Percentiles rank a stretch among this genome's conserved stretches.
phyloP scores from a whole-genome alignment of 805 yeast genomes.

The Candida loeiensis region DNA sequence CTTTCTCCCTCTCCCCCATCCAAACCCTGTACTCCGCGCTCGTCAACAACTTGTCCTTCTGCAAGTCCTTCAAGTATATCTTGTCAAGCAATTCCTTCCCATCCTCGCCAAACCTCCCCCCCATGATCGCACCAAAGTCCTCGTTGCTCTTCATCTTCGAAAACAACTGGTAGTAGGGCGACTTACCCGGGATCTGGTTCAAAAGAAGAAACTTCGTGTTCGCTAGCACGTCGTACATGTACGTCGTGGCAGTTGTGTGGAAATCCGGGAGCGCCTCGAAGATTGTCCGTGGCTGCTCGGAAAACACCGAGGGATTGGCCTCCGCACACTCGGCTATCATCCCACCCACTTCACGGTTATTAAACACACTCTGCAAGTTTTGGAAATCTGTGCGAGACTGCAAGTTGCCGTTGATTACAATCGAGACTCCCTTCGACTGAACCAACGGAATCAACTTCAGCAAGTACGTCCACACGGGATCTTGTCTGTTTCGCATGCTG shows the following conservation, averaged over 20 bases:
- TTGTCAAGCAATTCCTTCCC: constrained; percentile 12
- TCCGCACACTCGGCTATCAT: constrained; percentile 96
- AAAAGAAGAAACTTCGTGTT: constrained; percentile 80
- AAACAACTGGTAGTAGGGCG: constrained; percentile 53
- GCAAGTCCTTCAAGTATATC: constrained; percentile 29
- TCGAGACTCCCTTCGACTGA: constrained; percentile 56
- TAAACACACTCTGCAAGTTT: constrained; percentile 49
- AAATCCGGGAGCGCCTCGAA: constrained; percentile 52
- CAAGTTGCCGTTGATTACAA: constrained; percentile 82
- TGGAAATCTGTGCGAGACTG: constrained; percentile 50
- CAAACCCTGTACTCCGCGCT: constrained; percentile 13
- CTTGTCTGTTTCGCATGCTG: constrained; percentile 82
- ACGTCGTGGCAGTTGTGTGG: constrained; percentile 47
- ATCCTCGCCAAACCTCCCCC: constrained; percentile 36
- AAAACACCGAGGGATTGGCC: constrained; percentile 75
- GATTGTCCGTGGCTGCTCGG: constrained; percentile 48
- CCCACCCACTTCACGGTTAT: constrained; percentile 64
- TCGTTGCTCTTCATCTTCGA: constrained; percentile 54
- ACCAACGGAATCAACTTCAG: constrained; percentile 61
- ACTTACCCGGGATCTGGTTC: constrained; percentile 76
- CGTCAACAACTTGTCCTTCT: constrained; percentile 26
- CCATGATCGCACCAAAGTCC: constrained; percentile 40
- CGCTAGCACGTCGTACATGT: constrained; percentile 51
- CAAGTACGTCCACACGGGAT: constrained; percentile 71
- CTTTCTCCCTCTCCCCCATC: constrained; percentile 10